A percentile compares a stretch with the other conserved stretches of the same genome.
phyloP scores from a whole-genome alignment of 2,329 filamentous ascomycete genomes.

The Cercospora zeina region DNA sequence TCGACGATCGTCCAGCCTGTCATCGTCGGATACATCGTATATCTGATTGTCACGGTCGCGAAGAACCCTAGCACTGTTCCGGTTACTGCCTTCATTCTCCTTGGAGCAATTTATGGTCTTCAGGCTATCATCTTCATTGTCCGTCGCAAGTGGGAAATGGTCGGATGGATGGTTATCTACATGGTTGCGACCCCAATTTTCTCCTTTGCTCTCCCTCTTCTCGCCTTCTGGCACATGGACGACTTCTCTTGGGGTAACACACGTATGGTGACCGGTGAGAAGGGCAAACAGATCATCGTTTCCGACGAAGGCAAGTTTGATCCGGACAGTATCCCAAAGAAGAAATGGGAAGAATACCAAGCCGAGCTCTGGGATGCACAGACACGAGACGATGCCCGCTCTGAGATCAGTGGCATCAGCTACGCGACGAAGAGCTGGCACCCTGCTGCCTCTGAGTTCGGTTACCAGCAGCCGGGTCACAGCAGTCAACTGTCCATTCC shows the following conservation, averaged over 20 bases:
- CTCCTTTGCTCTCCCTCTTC: constrained; percentile 83
- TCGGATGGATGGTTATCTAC: constrained; percentile 98
- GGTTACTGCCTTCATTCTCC: constrained; percentile 81
- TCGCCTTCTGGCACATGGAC: constrained; percentile 99
- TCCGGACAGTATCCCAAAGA: constrained; percentile 85
- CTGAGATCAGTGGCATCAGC: constrained; percentile 88
- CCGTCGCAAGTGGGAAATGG: constrained; percentile 98
- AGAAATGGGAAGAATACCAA: constrained; percentile 99
- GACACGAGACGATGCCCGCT: constrained; percentile 74
- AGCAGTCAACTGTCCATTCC: constrained; percentile 62
- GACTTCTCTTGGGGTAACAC: constrained; percentile 99
- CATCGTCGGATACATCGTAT: constrained; percentile 83
- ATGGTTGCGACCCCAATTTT: constrained; percentile 88
- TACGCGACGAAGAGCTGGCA: constrained; percentile 83
- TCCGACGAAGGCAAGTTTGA: constrained; percentile 98
- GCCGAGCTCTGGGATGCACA: constrained; percentile 96
- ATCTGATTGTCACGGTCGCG: constrained; percentile 75
- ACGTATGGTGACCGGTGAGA: constrained; percentile 91
- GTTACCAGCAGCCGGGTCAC: constrained; percentile 54
- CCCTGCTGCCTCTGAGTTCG: constrained; percentile 63
- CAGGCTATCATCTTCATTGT: constrained; percentile 93
- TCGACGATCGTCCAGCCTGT: constrained; percentile 91
- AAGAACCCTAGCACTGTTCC: constrained; percentile 67
- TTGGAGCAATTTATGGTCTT: constrained; percentile 94
- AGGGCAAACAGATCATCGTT: constrained; percentile 87